phyloP scores from a whole-genome alignment of 2,329 filamentous ascomycete genomes.

The Penicillium hesseltinei region DNA sequence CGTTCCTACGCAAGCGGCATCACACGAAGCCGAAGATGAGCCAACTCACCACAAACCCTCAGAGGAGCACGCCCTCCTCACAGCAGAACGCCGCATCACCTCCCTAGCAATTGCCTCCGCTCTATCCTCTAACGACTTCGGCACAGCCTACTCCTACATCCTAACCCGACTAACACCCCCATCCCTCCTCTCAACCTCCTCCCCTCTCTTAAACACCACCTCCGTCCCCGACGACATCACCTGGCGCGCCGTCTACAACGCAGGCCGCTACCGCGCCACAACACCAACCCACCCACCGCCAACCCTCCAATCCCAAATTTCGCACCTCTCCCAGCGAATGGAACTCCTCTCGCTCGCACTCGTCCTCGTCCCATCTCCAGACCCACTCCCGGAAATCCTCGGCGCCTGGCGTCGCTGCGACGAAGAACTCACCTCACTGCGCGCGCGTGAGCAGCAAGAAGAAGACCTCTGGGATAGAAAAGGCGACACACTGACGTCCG shows the following conservation, averaged over 20 bases:
- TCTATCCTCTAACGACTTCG: constrained; percentile 47
- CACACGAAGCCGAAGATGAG: constrained; percentile 20
- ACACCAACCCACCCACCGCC: constrained; percentile 27
- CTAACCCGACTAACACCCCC: constrained; percentile 54
- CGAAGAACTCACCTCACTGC: constrained; percentile 56
- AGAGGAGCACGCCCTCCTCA: constrained; percentile 31
- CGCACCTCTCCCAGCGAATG: constrained; percentile 61
- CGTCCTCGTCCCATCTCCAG: constrained; percentile 56
- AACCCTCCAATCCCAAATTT: constrained; percentile 46
- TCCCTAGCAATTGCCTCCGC: constrained; percentile 48
- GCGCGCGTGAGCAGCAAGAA: constrained; percentile 54
- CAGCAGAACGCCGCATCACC: constrained; percentile 48
- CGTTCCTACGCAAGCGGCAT: constrained; percentile 29
- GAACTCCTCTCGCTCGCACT: constrained; percentile 63
- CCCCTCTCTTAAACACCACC: constrained; percentile 27
- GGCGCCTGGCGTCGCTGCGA: constrained; percentile 63
- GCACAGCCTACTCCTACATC: constrained; percentile 66
- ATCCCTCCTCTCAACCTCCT: constrained; percentile 32
- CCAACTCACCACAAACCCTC: constrained; percentile 12
- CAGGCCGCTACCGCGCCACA: constrained; percentile 54
- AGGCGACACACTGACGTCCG: constrained; percentile 45
- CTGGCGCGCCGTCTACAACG: constrained; percentile 63
- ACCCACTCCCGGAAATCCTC: constrained; percentile 59
- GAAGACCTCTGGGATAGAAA: constrained; percentile 59
- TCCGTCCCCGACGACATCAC: constrained; percentile 55